Conservation (phyloP, 73 alveolate genomes). For the Tetrahymena borealis region DNA sequence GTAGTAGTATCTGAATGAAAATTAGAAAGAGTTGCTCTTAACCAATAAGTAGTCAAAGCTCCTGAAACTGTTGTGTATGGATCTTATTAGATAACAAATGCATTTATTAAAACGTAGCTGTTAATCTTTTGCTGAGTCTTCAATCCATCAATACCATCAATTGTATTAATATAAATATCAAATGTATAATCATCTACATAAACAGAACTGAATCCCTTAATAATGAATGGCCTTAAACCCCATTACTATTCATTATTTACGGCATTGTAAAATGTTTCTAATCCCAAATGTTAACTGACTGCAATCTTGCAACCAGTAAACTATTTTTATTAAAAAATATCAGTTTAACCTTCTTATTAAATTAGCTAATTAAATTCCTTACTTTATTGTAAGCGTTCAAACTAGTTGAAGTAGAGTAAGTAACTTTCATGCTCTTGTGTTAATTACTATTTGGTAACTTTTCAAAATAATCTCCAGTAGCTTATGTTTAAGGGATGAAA, state of each 20-base stretch:
- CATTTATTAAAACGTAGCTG: background rate
- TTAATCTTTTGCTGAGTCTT: background rate
- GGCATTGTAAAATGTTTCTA: background rate
- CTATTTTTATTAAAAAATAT: background rate
- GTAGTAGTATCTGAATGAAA: background rate
- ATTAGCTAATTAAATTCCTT: background rate
- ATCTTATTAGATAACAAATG: background rate
- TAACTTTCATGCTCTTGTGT: background rate
- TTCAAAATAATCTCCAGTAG: background rate
- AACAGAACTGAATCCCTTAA: background rate
- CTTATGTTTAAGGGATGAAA: background rate
- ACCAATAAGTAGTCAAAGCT: background rate
- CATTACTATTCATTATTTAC: background rate
- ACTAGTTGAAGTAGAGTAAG: background rate
- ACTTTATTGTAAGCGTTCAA: background rate
- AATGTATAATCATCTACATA: background rate
- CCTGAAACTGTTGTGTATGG: background rate
- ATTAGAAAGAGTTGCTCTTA: background rate
- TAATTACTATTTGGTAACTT: background rate
- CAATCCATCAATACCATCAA: background rate
- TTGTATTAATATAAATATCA: background rate
- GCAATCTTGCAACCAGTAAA: background rate
- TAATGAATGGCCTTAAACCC: background rate
- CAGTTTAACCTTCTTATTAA: background rate
- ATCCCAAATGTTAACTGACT: background rate